Base-by-base conservation (phyloP, 345 rosid species). In the Hibiscus mutabilis region DNA sequence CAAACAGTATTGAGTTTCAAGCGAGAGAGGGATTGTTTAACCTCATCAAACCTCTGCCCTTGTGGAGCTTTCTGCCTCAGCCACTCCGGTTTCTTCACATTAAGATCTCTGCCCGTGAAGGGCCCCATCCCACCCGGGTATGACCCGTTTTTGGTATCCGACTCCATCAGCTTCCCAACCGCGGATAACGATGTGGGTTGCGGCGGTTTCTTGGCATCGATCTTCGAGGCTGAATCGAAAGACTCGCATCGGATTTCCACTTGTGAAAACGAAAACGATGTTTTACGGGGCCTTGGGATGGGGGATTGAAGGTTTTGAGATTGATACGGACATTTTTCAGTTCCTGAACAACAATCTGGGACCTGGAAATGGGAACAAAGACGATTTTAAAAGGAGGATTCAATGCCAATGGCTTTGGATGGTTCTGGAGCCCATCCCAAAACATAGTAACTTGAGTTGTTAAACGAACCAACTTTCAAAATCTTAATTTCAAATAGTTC, bases 31-130 rank as follows among this genome's bases (percentile, higher is more conserved):
- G 96, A 84, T 3, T 86, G 81, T 65, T 96, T 96, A 22, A 96
- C 96, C 64, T 91, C 86, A 25, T 86, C 85, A 76, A 83, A 96
- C 81, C 80, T 85, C 61, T 80, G 87, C 0, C 98, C 99, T 70
- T 89, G 94, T 5, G 97, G 97, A 35, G 98, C 99, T 76, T 76
- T 91, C 84, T 96, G 97, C 79, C 99, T 80, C 75, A 96, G 68
- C 99, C 98, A 96, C 35, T 58, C 79, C 6, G 99, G 97, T 70
- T 89, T 96, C 84, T 89, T 96, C 78, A 80, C 89, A 60, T 82
- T 82, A 21, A 95, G 96, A 77, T 92, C 97, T 68, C 98, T 87
- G 10, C 99, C 94, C 1, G 96, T 92, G 77, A 74, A 82, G 5
- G 91, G 87, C 4, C 93, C 93, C 88, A 80, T 79, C 66, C 81